These are phyloP conservation scores for Cenchrus americanus DNA, from an alignment of 176 grass and related monocot genomes.

Conservation along the genomic window DNA sequence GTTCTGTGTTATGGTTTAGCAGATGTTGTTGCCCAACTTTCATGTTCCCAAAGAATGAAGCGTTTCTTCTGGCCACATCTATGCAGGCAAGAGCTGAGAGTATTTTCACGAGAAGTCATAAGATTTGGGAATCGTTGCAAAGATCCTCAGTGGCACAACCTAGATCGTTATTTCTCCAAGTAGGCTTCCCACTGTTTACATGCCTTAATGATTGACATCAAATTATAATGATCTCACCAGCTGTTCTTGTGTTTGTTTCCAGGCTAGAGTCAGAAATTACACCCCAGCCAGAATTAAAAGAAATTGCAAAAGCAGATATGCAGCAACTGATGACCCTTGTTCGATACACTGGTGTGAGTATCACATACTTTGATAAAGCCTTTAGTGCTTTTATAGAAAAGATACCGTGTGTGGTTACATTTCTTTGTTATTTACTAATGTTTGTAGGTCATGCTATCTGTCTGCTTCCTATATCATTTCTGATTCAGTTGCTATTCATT, in stretches of 20 bases:
- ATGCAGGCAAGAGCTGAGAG: slow-evolving; percentile 57
- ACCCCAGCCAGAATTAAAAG: slow-evolving; percentile 57
- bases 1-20: not conserved
- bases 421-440: not conserved
- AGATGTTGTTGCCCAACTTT: not conserved
- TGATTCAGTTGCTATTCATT: slow-evolving; percentile 17
- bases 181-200: slow-evolving; percentile 30
- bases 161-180: slow-evolving; percentile 76
- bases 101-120: slow-evolving; percentile 67
- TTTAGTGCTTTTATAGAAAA: not conserved
- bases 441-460: slow-evolving; percentile 26
- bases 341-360: slow-evolving; percentile 67
- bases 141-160: slow-evolving; percentile 77
- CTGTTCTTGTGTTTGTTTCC: slow-evolving; percentile 24
- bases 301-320: slow-evolving; percentile 50
- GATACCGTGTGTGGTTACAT: not conserved
- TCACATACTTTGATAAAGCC: slow-evolving; percentile 12
- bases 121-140: slow-evolving; percentile 81
- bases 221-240: slow-evolving; percentile 10
- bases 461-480: not conserved
- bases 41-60: not conserved
- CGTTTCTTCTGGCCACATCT: not conserved
- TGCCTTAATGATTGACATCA: slow-evolving; percentile 4
- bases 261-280: slow-evolving; percentile 63
- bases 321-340: slow-evolving; percentile 64